Base-by-base conservation (phyloP, 371 early-diverging fungal genomes). In the Mortierella sp. region DNA sequence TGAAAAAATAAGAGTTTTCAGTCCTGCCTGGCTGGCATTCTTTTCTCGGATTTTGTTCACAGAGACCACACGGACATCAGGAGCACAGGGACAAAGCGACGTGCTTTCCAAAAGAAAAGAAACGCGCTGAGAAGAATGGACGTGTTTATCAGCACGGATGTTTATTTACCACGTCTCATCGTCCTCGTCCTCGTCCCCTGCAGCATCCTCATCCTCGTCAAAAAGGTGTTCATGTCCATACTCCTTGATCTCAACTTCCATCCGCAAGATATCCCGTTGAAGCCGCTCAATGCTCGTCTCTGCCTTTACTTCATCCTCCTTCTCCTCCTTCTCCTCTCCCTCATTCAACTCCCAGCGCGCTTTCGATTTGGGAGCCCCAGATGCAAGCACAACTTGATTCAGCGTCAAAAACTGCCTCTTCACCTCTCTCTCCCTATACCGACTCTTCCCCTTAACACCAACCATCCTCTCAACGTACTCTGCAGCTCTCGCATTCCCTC, bases 361-460 rank as follows among this genome's bases (percentile, higher is more conserved):
- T 26, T 24, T n/a, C 0, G 26, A 70, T 10, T 28, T 19, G 14
- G 51, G 1, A 31, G n/a, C 31, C 19, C 26, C 51, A 24, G 51
- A 48, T 34, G 59, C 71, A 31, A 51, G 6, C 8, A 24, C 69
- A 31, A 76, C 34, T 21, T 70, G 59, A 26, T 55, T 28, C 37
- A 54, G 48, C 10, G 61, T 71, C 71, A 69, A 28, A 31, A 54
- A 48, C 3, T 5, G 26, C 26, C 48, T 26, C 24, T 24, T 19
- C 46, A 3, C 50, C 16, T 50, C 50, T 14, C 16, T 28, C 0
- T 64, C 24, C 13, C 40, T 43, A 24, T 78, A 78, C 28, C 0
- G 31, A 64, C 54, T 78, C 72, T 73, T 72, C 40, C 78, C 78
- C 69, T 24, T 16, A 16, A 43, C 69, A n/a, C 78, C 78, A 10